Conservation (phyloP, 1,139 yeast species). For the Debaryomyces fabryi region DNA sequence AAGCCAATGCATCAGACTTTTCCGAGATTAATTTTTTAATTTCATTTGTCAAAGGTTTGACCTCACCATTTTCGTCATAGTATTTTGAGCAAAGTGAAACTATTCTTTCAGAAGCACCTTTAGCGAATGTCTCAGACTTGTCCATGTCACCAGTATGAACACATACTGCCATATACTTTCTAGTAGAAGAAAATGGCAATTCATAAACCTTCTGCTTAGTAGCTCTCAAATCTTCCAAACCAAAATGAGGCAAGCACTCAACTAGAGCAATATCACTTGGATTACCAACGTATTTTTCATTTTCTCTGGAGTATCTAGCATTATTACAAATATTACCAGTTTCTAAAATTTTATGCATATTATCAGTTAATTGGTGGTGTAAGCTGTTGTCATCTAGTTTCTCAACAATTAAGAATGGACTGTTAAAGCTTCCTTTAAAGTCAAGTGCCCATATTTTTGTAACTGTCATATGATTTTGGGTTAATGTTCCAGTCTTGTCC, state of each 20-base stretch:
- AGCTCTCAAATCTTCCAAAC: constrained; percentile 68
- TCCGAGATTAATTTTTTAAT: constrained; percentile 47
- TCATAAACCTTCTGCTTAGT: constrained; percentile 64
- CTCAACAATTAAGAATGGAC: constrained; percentile 52
- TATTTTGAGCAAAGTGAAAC: constrained; percentile 63
- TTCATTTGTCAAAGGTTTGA: constrained; percentile 55
- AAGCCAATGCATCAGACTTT: constrained; percentile 68
- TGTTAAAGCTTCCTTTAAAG: constrained; percentile 56
- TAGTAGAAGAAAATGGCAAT: constrained; percentile 78
- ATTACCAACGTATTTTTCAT: constrained; percentile 78
- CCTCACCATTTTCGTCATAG: constrained; percentile 58
- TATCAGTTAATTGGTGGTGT: constrained; percentile 51
- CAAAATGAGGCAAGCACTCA: constrained; percentile 72
- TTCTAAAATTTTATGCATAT: constrained; percentile 58
- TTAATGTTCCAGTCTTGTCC: constrained; percentile 93
- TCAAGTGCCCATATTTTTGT: constrained; percentile 83
- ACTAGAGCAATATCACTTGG: constrained; percentile 92
- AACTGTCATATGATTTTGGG: constrained; percentile 93
- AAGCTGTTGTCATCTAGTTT: constrained; percentile 42
- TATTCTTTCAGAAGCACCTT: constrained; percentile 89
- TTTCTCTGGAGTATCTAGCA: constrained; percentile 68
- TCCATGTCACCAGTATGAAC: constrained; percentile 59
- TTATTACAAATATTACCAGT: constrained; percentile 84
- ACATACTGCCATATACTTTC: constrained; percentile 89
- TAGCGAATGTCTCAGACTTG: constrained; percentile 64